Conservation (phyloP, 1,139 yeast species). For the Protomyces gravidus region DNA sequence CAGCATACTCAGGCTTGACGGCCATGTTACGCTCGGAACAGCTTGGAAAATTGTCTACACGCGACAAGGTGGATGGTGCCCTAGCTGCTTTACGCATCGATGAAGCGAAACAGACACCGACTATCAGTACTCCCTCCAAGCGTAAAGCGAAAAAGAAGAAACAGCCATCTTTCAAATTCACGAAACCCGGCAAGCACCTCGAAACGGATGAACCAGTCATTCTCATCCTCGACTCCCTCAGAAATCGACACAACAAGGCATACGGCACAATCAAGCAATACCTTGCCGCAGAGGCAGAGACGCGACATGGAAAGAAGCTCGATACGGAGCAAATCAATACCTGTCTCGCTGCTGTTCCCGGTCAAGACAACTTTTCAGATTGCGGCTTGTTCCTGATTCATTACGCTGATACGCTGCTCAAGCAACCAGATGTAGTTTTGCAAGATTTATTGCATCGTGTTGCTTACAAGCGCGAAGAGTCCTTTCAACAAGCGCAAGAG, state of each 20-base stretch:
- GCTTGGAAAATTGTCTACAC: not conserved
- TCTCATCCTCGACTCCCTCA: conserved; percentile 73
- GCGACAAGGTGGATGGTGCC: not conserved
- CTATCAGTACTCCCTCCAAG: not conserved
- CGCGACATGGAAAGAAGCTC: conserved; percentile 52
- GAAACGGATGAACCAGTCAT: conserved; percentile 47
- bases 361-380: conserved; percentile 83
- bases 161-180: not conserved
- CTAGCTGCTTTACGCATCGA: conserved; percentile 8
- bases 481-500: not conserved
- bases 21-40: not conserved
- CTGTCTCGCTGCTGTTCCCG: conserved; percentile 62
- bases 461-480: not conserved
- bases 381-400: conserved; percentile 92
- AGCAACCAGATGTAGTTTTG: conserved; percentile 43
- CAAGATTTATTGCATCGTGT: not conserved
- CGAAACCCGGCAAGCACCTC: conserved; percentile 22
- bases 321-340: conserved; percentile 46
- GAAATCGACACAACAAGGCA: conserved; percentile 53
- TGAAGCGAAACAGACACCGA: conserved; percentile 2
- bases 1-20: not conserved
- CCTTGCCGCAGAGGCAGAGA: conserved; percentile 66
- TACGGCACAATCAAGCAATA: conserved; percentile 57
- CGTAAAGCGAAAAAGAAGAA: not conserved
- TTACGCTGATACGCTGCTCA: conserved; percentile 64